Conservation (phyloP, 73 alveolate species). For the Urostyla sp. region DNA sequence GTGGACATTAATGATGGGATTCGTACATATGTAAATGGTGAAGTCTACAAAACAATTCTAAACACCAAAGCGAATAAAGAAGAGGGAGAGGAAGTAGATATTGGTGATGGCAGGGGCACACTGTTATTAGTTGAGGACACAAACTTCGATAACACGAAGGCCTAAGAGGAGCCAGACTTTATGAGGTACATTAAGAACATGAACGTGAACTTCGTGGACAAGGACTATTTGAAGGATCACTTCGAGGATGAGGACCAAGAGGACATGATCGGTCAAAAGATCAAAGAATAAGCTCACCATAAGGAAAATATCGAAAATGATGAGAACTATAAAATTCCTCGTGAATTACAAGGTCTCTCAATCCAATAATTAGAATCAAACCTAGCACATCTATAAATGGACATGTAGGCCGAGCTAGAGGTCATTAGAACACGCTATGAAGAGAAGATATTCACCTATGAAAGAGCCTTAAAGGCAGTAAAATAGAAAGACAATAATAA, state of each 20-base stretch:
- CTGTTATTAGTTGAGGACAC: not conserved
- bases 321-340: conserved; percentile 53
- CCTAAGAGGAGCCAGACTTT: conserved; percentile 71
- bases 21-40: not conserved
- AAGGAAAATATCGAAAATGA: not conserved
- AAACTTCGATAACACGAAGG: not conserved
- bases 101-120: conserved; percentile 27
- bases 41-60: too few species aligned
- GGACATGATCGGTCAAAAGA: not conserved
- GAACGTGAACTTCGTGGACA: conserved; percentile 30
- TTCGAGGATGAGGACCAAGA: conserved; percentile 50
- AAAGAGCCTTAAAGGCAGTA: conserved; percentile 1
- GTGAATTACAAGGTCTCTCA: conserved; percentile 59
- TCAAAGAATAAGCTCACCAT: not conserved
- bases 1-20: conserved; percentile 42
- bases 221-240: conserved; percentile 40
- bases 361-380: conserved; percentile 45
- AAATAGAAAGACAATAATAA: not conserved
- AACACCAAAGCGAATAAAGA: not conserved
- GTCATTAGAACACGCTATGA: conserved; percentile 50
- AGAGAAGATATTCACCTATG: conserved; percentile 42
- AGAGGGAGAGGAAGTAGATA: conserved; percentile 52
- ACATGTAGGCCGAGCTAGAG: conserved; percentile 70
- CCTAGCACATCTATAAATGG: conserved; percentile 45
- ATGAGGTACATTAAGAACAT: conserved; percentile 61